Evolutionary conservation across 176 grass and related monocot genomes (phyloP).

Genomic region (Thinopyrum elongatum): DNA sequence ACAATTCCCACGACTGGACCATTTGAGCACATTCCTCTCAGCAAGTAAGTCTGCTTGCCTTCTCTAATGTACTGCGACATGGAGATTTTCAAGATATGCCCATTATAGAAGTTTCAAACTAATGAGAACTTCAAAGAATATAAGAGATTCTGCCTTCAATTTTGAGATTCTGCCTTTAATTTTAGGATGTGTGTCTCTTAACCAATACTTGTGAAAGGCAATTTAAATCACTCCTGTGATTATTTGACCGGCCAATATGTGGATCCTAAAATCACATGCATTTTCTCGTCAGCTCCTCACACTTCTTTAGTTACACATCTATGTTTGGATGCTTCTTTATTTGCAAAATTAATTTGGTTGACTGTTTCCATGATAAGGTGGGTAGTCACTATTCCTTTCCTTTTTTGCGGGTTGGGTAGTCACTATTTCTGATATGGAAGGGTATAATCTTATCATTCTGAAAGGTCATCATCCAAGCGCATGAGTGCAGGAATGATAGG

Average conservation of each 20-base stretch:
- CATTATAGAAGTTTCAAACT: not conserved
- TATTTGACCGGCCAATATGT: not conserved
- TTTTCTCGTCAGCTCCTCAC: not conserved
- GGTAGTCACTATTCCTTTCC: not conserved
- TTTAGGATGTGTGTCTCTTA: not conserved
- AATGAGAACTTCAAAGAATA: not conserved
- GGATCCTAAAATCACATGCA: not conserved
- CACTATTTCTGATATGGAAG: not conserved
- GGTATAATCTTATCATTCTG: conserved; percentile 26
- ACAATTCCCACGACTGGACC: conserved; percentile 90
- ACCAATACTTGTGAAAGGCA: not conserved
- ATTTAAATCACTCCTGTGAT: not conserved
- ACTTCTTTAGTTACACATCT: not conserved
- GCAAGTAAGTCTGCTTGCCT: conserved; percentile 72
- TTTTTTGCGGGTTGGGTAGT: not conserved
- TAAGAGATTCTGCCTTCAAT: not conserved
- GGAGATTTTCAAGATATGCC: not conserved
- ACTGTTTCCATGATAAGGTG: not conserved
- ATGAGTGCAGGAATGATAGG: too few relatives aligned
- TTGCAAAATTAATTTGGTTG: not conserved
- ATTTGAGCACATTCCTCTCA: conserved; percentile 90
- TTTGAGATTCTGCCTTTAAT: not conserved
- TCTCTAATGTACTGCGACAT: not conserved
- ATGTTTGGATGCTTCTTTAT: not conserved
- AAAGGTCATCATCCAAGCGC: not conserved